Conservation (phyloP, 306 rosid species). For the Citrullus amarus region DNA sequence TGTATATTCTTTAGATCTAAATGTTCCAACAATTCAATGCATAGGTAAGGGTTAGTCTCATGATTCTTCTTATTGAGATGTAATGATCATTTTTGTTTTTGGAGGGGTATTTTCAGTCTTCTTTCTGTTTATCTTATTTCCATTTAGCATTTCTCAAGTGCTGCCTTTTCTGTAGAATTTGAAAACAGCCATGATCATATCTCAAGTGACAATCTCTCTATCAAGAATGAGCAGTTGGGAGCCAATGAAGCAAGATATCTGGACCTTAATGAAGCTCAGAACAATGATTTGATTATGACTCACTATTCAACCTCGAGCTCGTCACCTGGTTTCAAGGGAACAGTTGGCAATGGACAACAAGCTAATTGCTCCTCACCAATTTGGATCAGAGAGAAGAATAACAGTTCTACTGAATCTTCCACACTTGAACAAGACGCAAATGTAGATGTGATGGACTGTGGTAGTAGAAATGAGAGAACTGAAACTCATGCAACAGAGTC, state of each 20-base stretch:
- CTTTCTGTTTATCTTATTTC: not conserved
- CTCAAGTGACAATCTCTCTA: constrained; percentile 7
- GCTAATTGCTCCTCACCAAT: constrained; percentile 8
- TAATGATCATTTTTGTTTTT: not conserved
- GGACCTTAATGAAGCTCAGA: constrained; percentile 44
- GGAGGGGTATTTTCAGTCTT: not conserved
- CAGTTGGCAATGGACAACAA: constrained; percentile 14
- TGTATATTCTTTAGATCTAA: constrained; percentile 8
- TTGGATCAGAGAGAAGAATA: constrained; percentile 9
- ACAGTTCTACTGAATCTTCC: constrained; percentile 18
- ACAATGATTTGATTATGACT: constrained; percentile 14
- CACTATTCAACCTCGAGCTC: constrained; percentile 30
- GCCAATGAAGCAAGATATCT: constrained; percentile 18
- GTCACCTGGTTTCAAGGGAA: constrained; percentile 13
- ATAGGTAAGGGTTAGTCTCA: constrained; percentile 4
- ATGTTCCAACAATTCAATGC: not conserved
- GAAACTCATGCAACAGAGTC: constrained; percentile 8
- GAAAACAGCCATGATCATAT: constrained; percentile 6
- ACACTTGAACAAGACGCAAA: constrained; percentile 16
- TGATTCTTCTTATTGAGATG: not conserved
- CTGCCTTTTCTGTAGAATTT: constrained; percentile 1
- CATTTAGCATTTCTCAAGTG: not conserved
- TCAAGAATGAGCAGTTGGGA: not conserved
- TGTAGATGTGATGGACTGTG: constrained; percentile 9
- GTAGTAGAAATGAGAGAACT: constrained; percentile 7